Base-by-base conservation (phyloP, 352 stramenopile species). In the Phytopythium aichiense region DNA sequence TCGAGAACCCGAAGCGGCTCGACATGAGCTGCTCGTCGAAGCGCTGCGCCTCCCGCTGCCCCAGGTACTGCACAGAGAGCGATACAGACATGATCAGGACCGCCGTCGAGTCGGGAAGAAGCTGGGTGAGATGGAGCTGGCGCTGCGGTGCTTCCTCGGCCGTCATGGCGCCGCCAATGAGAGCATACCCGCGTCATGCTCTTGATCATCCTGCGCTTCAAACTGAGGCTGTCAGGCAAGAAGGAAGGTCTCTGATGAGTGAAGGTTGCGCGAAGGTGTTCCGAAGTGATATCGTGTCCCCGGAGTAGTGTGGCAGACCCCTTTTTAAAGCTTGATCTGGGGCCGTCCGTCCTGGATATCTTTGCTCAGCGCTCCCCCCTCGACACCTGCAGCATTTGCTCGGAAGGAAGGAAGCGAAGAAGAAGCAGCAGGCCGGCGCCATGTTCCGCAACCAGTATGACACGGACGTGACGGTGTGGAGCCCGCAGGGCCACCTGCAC, bases 361-460 rank as follows among this genome's bases (percentile, higher is more conserved):
- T 64, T 53, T 40, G 7, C 28, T 31, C 28, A 5, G 28, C 28
- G 28, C 28, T 15, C 35, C 35, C 35, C 35, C 35, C 12, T 40
- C 9, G 35, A 40, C 35, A 40, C 35, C 35, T 40, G 35, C 2
- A 40, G 8, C 35, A 40, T 40, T 40, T 40, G 35, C 35, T 40
- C 2, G 25, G 50, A 42, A 42, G 31, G 31, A 56, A 28, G 50
- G 28, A 43, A 18, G 15, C 50, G 7, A 31, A 20, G 28, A 45
- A 11, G 48, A 60, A 35, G 31, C 7, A n/a, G n/a, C n/a, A n/a
- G n/a, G 37, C 7, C 54, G 48, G 38, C 65, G 31, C 20, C 33
- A 99, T 99, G 97, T 99, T 99, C 80, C 90, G 96, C 65, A 99
- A 99, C 81, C 93, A 99, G 78, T 99, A 99, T 79, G 98, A 99